These are phyloP conservation scores for Tinospora cordifolia DNA, from an alignment of 164 flowering plant genomes.

Conservation along the genomic window DNA sequence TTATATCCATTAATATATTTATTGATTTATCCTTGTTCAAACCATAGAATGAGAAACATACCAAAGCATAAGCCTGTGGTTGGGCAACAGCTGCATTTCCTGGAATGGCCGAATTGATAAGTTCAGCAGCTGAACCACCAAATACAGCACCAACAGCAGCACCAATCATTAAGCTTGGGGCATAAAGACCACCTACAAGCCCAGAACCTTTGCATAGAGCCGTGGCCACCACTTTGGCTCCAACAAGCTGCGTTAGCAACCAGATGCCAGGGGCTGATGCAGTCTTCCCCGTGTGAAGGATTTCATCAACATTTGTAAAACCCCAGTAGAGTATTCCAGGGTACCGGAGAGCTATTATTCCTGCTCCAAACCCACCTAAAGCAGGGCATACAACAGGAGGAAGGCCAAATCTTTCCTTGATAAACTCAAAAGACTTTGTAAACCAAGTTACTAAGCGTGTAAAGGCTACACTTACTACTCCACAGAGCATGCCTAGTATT, in stretches of 20 bases:
- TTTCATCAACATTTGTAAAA: constrained; percentile 97
- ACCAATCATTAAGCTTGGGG: constrained; percentile 99
- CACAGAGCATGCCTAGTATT: constrained; percentile 97
- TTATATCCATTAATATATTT: not conserved
- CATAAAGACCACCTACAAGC: constrained; percentile 98
- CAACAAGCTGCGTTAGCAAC: constrained; percentile 80
- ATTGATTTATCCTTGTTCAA: not conserved
- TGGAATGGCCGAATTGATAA: constrained; percentile 90
- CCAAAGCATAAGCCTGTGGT: constrained; percentile 98
- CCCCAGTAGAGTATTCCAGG: constrained; percentile 99
- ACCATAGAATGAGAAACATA: constrained; percentile 22
- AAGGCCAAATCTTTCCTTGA: constrained; percentile 71
- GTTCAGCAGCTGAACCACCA: constrained; percentile 91
- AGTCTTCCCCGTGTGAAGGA: constrained; percentile 87
- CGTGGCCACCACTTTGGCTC: constrained; percentile 95
- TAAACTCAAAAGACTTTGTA: constrained; percentile 36
- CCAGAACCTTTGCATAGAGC: constrained; percentile 97
- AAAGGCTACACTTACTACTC: constrained; percentile 43
- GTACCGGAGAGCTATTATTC: constrained; percentile 88
- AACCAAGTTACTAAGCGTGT: too few relatives aligned
- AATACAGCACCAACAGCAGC: constrained; percentile 99
- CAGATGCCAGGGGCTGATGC: constrained; percentile 98
- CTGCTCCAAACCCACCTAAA: constrained; percentile 94
- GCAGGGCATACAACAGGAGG: constrained; percentile 92
- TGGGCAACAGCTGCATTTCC: constrained; percentile 96